A percentile compares a stretch with the other conserved stretches of the same genome.
Conservation (phyloP, 805 yeast genomes). For the Saccharomycopsis sp. region DNA sequence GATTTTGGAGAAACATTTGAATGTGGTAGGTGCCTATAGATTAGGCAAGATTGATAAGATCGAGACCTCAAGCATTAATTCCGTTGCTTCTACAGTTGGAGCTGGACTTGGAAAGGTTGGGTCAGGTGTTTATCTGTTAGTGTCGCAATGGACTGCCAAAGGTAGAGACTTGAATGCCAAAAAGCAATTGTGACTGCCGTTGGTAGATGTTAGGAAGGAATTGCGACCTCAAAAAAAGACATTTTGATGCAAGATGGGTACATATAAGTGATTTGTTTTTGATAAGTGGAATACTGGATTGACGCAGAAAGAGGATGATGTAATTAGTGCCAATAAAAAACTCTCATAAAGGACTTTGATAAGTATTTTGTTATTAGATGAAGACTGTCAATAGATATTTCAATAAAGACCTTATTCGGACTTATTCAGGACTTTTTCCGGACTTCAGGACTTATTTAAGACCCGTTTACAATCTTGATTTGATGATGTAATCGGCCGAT, state of each 20-base stretch:
- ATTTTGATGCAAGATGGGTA: no score
- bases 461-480: no score
- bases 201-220: no score
- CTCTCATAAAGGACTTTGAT: no score
- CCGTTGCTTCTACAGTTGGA: background rate
- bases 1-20: conserved; percentile 51
- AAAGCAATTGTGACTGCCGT: background rate
- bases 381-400: no score
- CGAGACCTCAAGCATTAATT: background rate
- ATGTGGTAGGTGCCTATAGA: conserved; percentile 15
- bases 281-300: no score
- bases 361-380: no score
- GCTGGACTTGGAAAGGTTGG: background rate
- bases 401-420: background rate
- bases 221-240: no score
- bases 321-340: no score
- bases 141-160: background rate
- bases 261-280: background rate
- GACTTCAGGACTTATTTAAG: no score
- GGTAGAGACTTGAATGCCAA: background rate
- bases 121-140: background rate
- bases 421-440: background rate
- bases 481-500: no score
- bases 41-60: conserved; percentile 7
- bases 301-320: no score